These are phyloP conservation scores for Phytophthora ramorum DNA, from an alignment of 352 stramenopile species.

Conservation along the genomic window DNA sequence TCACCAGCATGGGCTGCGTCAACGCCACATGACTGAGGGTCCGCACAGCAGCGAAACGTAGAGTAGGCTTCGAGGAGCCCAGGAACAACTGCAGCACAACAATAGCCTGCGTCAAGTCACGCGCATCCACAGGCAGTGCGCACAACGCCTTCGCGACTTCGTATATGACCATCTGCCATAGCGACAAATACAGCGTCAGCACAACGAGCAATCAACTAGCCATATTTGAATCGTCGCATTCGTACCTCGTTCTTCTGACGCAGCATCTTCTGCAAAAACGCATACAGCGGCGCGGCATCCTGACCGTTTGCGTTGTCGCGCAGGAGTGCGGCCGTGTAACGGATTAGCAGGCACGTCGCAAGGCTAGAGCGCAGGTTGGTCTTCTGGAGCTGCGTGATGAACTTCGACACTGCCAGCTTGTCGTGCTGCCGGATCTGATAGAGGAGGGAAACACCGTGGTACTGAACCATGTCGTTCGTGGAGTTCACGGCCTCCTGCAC, in stretches of 20 bases:
- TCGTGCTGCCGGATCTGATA: conserved; percentile 99
- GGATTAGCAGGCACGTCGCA: conserved; percentile 97
- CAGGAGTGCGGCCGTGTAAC: conserved; percentile 94
- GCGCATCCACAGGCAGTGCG: conserved; percentile 94
- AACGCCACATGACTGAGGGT: conserved; percentile 94
- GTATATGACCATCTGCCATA: conserved; percentile 98
- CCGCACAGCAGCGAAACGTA: conserved; percentile 97
- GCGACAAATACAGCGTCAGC: conserved; percentile 4
- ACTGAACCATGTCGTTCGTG: conserved; percentile 99
- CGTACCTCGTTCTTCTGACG: conserved; percentile 94
- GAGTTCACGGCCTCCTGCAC: conserved; percentile 97
- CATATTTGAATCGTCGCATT: neutral
- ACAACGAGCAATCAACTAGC: conserved; percentile 1
- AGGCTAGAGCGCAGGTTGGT: conserved; percentile 95
- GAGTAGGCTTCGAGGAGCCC: conserved; percentile 94
- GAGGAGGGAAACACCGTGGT: conserved; percentile 98
- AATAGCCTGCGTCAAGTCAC: conserved; percentile 97
- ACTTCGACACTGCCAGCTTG: conserved; percentile 97
- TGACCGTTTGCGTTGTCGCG: conserved; percentile 88
- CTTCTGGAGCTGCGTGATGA: conserved; percentile 92
- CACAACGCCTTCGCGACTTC: conserved; percentile 98
- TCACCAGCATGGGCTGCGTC: conserved; percentile 95
- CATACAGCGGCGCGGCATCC: conserved; percentile 82
- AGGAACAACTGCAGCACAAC: conserved; percentile 97
- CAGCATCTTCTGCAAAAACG: conserved; percentile 96